These are phyloP conservation scores for Salix purpurea DNA, from an alignment of 345 rosid species.

Conservation along the genomic window DNA sequence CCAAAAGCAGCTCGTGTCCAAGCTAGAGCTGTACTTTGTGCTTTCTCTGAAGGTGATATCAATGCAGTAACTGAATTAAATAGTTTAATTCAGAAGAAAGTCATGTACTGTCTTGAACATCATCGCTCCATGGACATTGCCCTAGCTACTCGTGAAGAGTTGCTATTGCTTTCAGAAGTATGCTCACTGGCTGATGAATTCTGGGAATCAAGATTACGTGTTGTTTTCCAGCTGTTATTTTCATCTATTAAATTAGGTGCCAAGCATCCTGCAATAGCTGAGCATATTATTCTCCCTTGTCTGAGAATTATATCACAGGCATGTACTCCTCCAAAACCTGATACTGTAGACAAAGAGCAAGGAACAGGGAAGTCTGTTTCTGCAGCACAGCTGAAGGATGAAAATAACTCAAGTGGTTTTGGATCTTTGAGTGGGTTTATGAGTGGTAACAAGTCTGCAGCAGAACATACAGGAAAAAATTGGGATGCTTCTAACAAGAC, in stretches of 20 bases:
- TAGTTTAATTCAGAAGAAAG: slow-evolving; percentile 86
- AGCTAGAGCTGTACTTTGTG: slow-evolving; percentile 90
- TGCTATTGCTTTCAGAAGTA: slow-evolving; percentile 90
- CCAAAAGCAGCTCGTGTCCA: slow-evolving; percentile 84
- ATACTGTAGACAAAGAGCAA: slow-evolving; percentile 76
- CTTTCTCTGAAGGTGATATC: slow-evolving; percentile 88
- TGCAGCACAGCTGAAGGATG: slow-evolving; percentile 56
- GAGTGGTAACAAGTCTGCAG: slow-evolving; percentile 34
- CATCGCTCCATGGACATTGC: slow-evolving; percentile 98
- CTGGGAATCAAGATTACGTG: slow-evolving; percentile 94
- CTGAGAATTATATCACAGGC: slow-evolving; percentile 90
- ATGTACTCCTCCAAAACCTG: slow-evolving; percentile 97
- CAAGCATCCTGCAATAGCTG: slow-evolving; percentile 97
- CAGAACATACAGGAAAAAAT: slow-evolving; percentile 59
- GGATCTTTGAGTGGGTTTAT: slow-evolving; percentile 39
- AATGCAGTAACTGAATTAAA: slow-evolving; percentile 82
- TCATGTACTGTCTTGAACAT: slow-evolving; percentile 96
- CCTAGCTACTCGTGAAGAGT: slow-evolving; percentile 83
- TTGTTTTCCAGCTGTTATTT: slow-evolving; percentile 88
- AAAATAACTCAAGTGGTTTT: slow-evolving; percentile 37
- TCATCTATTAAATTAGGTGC: slow-evolving; percentile 95
- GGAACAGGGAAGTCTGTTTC: slow-evolving; percentile 45
- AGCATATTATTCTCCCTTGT: slow-evolving; percentile 95
- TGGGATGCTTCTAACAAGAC: slow-evolving; percentile 59
- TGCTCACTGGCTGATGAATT: slow-evolving; percentile 94